Conservation (phyloP, 495 filamentous ascomycete species). For the Zalerion maritima region DNA sequence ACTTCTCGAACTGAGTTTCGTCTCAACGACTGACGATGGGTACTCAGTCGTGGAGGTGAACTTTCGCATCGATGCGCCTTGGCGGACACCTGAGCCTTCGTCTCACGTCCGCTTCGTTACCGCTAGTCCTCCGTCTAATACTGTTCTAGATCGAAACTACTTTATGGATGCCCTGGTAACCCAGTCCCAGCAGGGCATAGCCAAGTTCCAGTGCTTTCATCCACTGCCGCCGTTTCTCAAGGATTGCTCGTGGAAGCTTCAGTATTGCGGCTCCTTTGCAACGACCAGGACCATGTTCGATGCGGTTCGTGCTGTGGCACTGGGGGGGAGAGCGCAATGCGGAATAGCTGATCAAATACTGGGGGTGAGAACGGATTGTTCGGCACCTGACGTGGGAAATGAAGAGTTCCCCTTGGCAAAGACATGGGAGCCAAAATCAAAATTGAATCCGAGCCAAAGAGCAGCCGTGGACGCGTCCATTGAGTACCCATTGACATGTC, state of each 20-base stretch:
- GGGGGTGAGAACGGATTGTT: conserved; percentile 5
- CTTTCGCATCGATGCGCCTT: conserved; percentile 28
- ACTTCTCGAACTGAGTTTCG: conserved; percentile 14
- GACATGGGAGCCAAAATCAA: conserved; percentile 2
- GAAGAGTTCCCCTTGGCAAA: conserved; percentile 1
- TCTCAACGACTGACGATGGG: conserved; percentile 8
- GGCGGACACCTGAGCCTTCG: conserved; percentile 14
- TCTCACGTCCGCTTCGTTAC: conserved; percentile 29
- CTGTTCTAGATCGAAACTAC: conserved; percentile 11
- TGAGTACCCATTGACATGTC: conserved; percentile 21
- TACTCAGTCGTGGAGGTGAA: conserved; percentile 15
- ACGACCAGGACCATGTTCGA: conserved; percentile 32
- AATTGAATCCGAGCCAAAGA: conserved; percentile 32
- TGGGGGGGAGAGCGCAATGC: conserved; percentile 15
- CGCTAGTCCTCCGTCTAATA: conserved; percentile 23
- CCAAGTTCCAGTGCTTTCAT: conserved; percentile 28
- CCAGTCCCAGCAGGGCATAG: conserved; percentile 19
- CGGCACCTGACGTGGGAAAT: conserved; percentile 2
- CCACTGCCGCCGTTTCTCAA: conserved; percentile 23
- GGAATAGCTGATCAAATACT: conserved; percentile 18
- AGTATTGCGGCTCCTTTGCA: conserved; percentile 30
- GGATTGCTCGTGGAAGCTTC: conserved; percentile 28
- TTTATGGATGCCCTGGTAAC: conserved; percentile 28
- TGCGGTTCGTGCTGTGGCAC: conserved; percentile 24
- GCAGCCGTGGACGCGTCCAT: conserved; percentile 25